Evolutionary conservation across 495 filamentous ascomycete species (phyloP), one percentile per base, ranked within the genome.

Genomic region (Oidiodendron maius): DNA sequence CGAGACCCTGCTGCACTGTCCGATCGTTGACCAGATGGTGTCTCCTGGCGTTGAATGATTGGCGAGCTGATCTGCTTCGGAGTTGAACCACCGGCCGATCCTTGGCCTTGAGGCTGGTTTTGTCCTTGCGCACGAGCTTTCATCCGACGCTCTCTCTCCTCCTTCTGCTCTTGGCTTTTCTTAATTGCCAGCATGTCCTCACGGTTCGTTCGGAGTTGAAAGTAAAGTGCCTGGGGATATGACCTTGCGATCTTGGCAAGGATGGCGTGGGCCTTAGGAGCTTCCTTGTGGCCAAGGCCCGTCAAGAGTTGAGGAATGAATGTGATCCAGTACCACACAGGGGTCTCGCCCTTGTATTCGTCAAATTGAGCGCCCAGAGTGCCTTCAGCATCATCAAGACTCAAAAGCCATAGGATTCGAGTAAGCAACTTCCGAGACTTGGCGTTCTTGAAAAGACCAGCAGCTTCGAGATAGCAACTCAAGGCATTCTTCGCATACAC

Each of bases 321-420:
- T 0, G 93, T 96, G 48, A 96, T 96, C 94, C 94, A 99, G 65
- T 96, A 97, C 94, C 94, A 99, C 15, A 93, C 85, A 1, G 89
- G 90, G 5, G 85, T 89, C 32, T 99, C 94, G 36, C 90, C 94
- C 70, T 96, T 96, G 70, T 87, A 97, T 50, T 87, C 85, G 51
- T 94, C 87, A 53, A 95, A 97, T 8, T 89, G 84, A 45, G 79
- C 68, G 3, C 84, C 81, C 40, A 99, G 82, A 22, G 74, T 80
- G 34, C 84, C 87, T 57, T 87, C 87, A 0, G 86, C 74, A 54
- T 96, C 87, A 60, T 99, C 94, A 50, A 99, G 70, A 62, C 91
- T 96, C 18, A 99, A 75, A 25, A 99, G 76, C 94, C 94, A 99
- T 28, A 99, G 74, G 40, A 99, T 91, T 16, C 94, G 81, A 40